A percentile compares a stretch with the other conserved stretches of the same genome.
Evolutionary conservation across 495 filamentous ascomycete genomes (phyloP).

Genomic region (Opeltia flavorubescens): DNA sequence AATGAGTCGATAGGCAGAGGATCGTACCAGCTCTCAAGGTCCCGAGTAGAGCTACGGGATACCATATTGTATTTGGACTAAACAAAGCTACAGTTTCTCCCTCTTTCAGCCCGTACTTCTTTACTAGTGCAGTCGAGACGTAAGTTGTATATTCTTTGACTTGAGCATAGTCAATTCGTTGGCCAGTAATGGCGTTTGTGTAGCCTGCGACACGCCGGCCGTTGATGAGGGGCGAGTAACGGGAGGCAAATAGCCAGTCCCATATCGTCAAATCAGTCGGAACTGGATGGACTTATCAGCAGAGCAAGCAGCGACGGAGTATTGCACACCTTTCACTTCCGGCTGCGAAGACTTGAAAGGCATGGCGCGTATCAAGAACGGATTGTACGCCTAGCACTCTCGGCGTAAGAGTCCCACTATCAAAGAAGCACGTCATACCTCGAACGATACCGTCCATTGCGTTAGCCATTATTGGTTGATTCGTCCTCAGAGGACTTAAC

Average conservation of each 20-base stretch:
- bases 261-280: constrained; percentile 39
- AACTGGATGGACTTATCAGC: constrained; percentile 23
- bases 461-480: too few species aligned
- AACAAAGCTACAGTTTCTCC: constrained; percentile 41
- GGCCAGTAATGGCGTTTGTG: constrained; percentile 39
- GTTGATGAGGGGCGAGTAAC: constrained; percentile 27
- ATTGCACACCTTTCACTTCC: constrained; percentile 21
- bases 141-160: constrained; percentile 36
- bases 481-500: too few species aligned
- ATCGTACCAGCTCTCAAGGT: constrained; percentile 28
- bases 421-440: too few species aligned
- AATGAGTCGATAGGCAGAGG: neutral
- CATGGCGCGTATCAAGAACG: neutral
- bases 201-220: constrained; percentile 28
- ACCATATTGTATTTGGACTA: constrained; percentile 45
- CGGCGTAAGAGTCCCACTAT: too few species aligned
- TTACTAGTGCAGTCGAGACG: constrained; percentile 41
- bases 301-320: neutral
- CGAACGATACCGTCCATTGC: too few species aligned
- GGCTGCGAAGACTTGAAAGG: constrained; percentile 27
- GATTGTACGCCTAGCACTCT: neutral
- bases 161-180: constrained; percentile 36
- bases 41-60: constrained; percentile 44
- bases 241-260: constrained; percentile 46
- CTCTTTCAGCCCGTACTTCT: constrained; percentile 30